These are phyloP conservation scores for Gonium pectorale DNA, from an alignment of 139 green algal genomes.

Conservation along the genomic window DNA sequence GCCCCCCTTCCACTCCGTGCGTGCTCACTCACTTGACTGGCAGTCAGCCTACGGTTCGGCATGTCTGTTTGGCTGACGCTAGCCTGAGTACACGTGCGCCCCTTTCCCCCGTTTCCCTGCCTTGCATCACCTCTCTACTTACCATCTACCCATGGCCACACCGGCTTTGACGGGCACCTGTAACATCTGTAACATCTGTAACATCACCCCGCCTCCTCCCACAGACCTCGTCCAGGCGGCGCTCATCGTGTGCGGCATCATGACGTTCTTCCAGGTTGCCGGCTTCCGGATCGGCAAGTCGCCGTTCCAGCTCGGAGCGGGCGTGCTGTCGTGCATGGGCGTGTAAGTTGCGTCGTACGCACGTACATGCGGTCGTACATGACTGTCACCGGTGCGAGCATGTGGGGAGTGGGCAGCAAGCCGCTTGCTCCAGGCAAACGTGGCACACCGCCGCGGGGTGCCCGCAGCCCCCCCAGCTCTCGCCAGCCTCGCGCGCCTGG, in stretches of 20 bases:
- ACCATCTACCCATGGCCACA: too few species aligned
- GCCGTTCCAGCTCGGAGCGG: slow-evolving; percentile 57
- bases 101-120: background rate
- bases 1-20: too few species aligned
- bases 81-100: background rate
- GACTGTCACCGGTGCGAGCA: too few species aligned
- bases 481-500: too few species aligned
- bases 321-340: slow-evolving; percentile 76
- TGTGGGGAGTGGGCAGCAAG: too few species aligned
- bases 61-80: background rate
- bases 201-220: background rate
- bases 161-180: too few species aligned
- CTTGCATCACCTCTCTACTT: background rate
- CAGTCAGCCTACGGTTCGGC: background rate
- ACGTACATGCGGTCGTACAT: too few species aligned
- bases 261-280: slow-evolving; percentile 54
- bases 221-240: slow-evolving; percentile 65
- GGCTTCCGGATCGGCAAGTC: slow-evolving; percentile 36
- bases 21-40: too few species aligned
- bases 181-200: too few species aligned
- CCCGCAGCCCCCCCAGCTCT: too few species aligned
- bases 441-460: too few species aligned
- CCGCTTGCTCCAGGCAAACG: too few species aligned
- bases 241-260: slow-evolving; percentile 74
- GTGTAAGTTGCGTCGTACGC: slow-evolving; percentile 15